phyloP scores from a whole-genome alignment of 495 filamentous ascomycete species.

The Hyaloscypha variabilis region DNA sequence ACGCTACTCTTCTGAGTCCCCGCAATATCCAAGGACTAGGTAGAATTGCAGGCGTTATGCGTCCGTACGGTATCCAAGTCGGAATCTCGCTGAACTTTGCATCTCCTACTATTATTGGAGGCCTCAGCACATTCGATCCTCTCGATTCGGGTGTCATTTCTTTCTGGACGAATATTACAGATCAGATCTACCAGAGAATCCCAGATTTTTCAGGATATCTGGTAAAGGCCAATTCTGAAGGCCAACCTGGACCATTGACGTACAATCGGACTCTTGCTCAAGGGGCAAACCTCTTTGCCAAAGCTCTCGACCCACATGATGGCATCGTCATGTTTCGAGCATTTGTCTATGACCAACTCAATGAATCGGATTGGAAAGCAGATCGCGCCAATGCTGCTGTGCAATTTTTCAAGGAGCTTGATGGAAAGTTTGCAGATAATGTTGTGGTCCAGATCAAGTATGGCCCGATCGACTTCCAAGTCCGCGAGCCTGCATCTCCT shows the following conservation, averaged over 20 bases:
- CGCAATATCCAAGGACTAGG: constrained; percentile 62
- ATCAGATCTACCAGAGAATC: constrained; percentile 58
- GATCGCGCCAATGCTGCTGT: constrained; percentile 73
- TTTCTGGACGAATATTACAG: constrained; percentile 64
- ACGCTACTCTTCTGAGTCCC: constrained; percentile 54
- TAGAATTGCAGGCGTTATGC: constrained; percentile 63
- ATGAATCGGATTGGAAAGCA: constrained; percentile 61
- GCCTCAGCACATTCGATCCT: constrained; percentile 65
- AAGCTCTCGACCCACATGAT: constrained; percentile 59
- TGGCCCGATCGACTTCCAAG: constrained; percentile 77
- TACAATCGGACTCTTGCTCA: constrained; percentile 72
- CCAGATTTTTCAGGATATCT: constrained; percentile 72
- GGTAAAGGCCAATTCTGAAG: constrained; percentile 75
- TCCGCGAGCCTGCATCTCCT: constrained; percentile 70
- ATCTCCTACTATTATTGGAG: constrained; percentile 59
- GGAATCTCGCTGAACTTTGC: constrained; percentile 71
- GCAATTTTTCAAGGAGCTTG: constrained; percentile 66
- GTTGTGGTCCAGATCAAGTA: constrained; percentile 75
- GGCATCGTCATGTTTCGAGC: constrained; percentile 74
- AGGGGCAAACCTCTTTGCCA: constrained; percentile 72
- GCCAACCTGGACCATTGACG: constrained; percentile 68
- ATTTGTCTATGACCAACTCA: constrained; percentile 69
- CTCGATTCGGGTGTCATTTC: constrained; percentile 58
- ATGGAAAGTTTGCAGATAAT: constrained; percentile 69
- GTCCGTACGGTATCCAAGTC: constrained; percentile 68